phyloP scores from a whole-genome alignment of 805 yeast genomes.

The Barnettozyma wickerhamii region DNA sequence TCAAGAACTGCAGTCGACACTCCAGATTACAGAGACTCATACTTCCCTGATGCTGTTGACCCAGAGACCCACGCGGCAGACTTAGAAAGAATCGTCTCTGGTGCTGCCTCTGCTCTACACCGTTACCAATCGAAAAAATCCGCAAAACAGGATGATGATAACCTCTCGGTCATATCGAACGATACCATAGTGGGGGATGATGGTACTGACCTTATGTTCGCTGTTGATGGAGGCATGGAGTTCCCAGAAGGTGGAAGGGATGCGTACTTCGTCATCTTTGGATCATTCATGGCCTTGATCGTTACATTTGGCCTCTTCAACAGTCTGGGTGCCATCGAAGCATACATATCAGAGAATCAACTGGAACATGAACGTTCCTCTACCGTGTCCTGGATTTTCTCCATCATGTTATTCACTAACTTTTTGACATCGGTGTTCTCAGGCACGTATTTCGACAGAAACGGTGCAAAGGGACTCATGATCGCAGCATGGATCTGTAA shows the following conservation, averaged over 20 bases:
- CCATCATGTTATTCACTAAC: constrained; percentile 46
- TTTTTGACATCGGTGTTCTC: constrained; percentile 46
- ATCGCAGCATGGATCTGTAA: constrained; percentile 37
- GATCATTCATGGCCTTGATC: constrained; percentile 52
- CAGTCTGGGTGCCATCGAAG: constrained; percentile 58
- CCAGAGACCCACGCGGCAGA: neutral
- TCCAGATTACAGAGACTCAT: neutral
- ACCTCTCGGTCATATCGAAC: neutral
- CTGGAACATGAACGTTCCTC: constrained; percentile 41
- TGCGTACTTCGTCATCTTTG: constrained; percentile 55
- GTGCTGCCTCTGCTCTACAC: neutral
- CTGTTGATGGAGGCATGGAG: constrained; percentile 24
- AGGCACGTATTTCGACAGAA: constrained; percentile 55
- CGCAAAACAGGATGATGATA: neutral
- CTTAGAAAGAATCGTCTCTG: neutral
- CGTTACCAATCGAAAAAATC: neutral
- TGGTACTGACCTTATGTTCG: constrained; percentile 15
- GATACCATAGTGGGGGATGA: constrained; percentile 1
- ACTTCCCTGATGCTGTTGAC: neutral
- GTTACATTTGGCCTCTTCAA: constrained; percentile 55
- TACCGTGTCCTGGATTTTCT: constrained; percentile 60
- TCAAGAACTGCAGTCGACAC: constrained; percentile 1
- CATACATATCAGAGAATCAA: constrained; percentile 54
- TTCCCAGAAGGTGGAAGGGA: constrained; percentile 57
- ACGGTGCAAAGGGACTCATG: constrained; percentile 44